Base-by-base conservation (phyloP, 768 basidiomycete genomes). In the Daedalea quercina region DNA sequence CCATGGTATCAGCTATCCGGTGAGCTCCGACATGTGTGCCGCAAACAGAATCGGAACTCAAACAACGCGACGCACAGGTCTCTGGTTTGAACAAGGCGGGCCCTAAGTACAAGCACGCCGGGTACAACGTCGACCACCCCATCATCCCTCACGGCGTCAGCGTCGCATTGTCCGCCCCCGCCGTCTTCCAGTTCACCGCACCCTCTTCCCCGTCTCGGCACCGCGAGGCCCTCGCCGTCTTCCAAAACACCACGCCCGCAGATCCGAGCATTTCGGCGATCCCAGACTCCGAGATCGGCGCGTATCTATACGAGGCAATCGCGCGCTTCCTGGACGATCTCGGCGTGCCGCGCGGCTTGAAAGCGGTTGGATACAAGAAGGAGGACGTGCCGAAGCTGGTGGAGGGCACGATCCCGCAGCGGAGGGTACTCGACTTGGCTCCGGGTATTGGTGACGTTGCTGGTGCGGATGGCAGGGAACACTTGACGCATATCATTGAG, bases 101-200 rank as follows among this genome's bases (percentile, higher is more conserved):
- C 0, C 90, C 93, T 1, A 87, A 90, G 64, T 97, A 90, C 70
- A 82, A 88, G 65, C 92, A 95, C 66, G 82, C 91, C 23, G 94
- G 92, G 43, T 98, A 98, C 70, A 72, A 77, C 19, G 84, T 83
- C n/a, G 78, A 87, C 57, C 76, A 81, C 47, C 94, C 94, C 7
- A 92, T 98, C 57, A 93, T 98, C 53, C 94, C 94, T 12, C 94
- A 96, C 63, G 94, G 94, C 45, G 74, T 95, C 63, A 88, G 90
- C 58, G 93, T 95, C 45, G 91, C 94, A 4, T 71, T 95, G 52
- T 90, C 91, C 19, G 93, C 90, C 9, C 93, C 93, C 25, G 87
- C 95, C 59, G 95, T 97, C 42, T 97, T 98, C 78, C 82, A 87
- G 63, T 97, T 94, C 70, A 97, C 95, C 8, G 88, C 95, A 0